Percentiles rank a stretch among this genome's conserved stretches.
These are phyloP conservation scores for Ganoderma sp. DNA, from an alignment of 1,284 basidiomycete genomes.

Conservation along the genomic window DNA sequence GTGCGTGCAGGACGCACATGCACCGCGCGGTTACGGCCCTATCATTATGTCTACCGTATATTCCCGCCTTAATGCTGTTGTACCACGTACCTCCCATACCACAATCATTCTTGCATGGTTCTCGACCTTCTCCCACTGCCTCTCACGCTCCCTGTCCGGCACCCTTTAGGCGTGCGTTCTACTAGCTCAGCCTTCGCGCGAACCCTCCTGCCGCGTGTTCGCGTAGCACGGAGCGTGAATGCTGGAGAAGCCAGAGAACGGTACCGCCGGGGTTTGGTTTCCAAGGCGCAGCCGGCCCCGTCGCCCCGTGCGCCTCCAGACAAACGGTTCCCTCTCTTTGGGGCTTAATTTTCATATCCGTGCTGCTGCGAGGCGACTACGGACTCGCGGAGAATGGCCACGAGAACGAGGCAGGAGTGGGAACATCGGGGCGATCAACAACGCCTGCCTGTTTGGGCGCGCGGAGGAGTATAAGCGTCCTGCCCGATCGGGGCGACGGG, in stretches of 20 bases:
- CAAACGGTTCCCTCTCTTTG: not conserved
- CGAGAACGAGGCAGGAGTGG: not conserved
- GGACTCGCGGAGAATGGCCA: not conserved
- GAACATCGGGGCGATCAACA: conserved; percentile 8
- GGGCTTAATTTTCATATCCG: not conserved
- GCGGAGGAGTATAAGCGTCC: conserved; percentile 1
- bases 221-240: not conserved
- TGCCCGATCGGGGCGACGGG: not conserved
- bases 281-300: not conserved
- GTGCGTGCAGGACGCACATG: not conserved
- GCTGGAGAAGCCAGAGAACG: not conserved
- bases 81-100: conserved; percentile 5
- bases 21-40: not conserved
- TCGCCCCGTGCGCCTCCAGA: not conserved
- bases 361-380: not conserved
- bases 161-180: conserved; percentile 11
- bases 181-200: conserved; percentile 1
- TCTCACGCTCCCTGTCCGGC: not conserved
- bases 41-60: conserved; percentile 12
- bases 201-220: not conserved
- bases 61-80: conserved; percentile 10
- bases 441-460: conserved; percentile 6
- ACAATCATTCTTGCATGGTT: conserved; percentile 4
- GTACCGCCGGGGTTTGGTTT: not conserved
- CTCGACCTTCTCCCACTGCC: not conserved